Base-by-base conservation (phyloP, 2,329 filamentous ascomycete genomes). In the Diaporthe capsici region DNA sequence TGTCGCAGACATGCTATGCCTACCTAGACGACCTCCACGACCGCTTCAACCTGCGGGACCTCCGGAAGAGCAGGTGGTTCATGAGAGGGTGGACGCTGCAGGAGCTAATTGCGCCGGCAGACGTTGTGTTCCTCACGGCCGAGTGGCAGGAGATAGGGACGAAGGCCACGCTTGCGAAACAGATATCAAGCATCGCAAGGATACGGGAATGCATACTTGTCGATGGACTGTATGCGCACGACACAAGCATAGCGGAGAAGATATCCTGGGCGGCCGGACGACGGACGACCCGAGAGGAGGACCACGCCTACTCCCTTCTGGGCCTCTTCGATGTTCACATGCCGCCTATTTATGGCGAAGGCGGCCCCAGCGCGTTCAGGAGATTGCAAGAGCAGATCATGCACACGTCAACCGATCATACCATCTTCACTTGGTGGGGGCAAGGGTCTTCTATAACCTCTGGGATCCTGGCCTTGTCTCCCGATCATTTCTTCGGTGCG, bases 281-380 rank as follows among this genome's bases (percentile, higher is more conserved):
- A 37, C 51, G 55, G 12, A 72, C 70, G 53, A 60, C 70, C 3
- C 51, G 55, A 10, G 51, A 57, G 17, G 70, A 72, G 37, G 70
- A 72, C 53, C 70, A 34, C 7, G 70, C 70, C 1, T 72, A 72
- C 51, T 44, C 51, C 15, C 70, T 72, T 13, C 51, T 72, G n/a
- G 70, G 70, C 13, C 70, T 72, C 9, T 72, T 72, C 10, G 70
- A 57, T 15, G 70, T 72, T 39, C 70, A 72, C 9, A 78, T 79
- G 42, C 15, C 51, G 8, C 58, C 72, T 76, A 79, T 37, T n/a
- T 77, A 47, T 83, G 78, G 70, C 9, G 70, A 72, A 49, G 70
- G 70, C 17, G 70, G 55, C 13, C 39, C 65, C 2, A 72, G n/a
- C 28, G 70, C 70, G 5, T 72, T 72, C 53, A 58, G 51, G 25